Evolutionary conservation across 768 basidiomycete species (phyloP).

Genomic region (Tulasnella sp.): DNA sequence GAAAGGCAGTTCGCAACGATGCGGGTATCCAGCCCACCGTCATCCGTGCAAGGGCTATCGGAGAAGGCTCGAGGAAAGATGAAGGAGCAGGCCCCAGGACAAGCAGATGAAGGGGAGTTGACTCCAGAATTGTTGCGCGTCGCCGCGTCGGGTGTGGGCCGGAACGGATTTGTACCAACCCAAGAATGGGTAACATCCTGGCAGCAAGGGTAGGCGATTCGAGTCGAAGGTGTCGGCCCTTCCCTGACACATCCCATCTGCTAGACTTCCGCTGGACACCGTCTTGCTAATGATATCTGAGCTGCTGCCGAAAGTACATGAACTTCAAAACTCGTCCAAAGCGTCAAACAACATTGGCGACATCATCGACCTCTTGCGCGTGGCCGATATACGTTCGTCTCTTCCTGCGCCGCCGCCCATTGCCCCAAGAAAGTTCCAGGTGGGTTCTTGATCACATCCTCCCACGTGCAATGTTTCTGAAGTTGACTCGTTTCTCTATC

Average conservation of each 20-base stretch:
- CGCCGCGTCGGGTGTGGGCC: slow-evolving; percentile 68
- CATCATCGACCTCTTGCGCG: slow-evolving; percentile 71
- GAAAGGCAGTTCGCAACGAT: slow-evolving; percentile 16
- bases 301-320: slow-evolving; percentile 78
- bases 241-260: slow-evolving; percentile 18
- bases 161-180: slow-evolving; percentile 91
- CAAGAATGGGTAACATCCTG: slow-evolving; percentile 97
- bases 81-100: slow-evolving; percentile 46
- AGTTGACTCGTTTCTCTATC: slow-evolving; percentile 4
- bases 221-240: slow-evolving; percentile 2
- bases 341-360: slow-evolving; percentile 41
- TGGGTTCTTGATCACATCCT: slow-evolving; percentile 41
- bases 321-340: slow-evolving; percentile 68
- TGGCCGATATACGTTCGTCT: slow-evolving; percentile 63
- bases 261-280: slow-evolving; percentile 80
- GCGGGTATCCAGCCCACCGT: slow-evolving; percentile 1
- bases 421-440: slow-evolving; percentile 69
- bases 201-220: slow-evolving; percentile 78
- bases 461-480: not conserved
- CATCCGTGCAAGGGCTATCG: slow-evolving; percentile 43
- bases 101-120: slow-evolving; percentile 34
- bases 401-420: slow-evolving; percentile 67
- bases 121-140: slow-evolving; percentile 51
- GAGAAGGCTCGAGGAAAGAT: slow-evolving; percentile 93
- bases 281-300: slow-evolving; percentile 88